Base-by-base conservation (phyloP, 768 basidiomycete species). In the Cubamyces lactineus region DNA sequence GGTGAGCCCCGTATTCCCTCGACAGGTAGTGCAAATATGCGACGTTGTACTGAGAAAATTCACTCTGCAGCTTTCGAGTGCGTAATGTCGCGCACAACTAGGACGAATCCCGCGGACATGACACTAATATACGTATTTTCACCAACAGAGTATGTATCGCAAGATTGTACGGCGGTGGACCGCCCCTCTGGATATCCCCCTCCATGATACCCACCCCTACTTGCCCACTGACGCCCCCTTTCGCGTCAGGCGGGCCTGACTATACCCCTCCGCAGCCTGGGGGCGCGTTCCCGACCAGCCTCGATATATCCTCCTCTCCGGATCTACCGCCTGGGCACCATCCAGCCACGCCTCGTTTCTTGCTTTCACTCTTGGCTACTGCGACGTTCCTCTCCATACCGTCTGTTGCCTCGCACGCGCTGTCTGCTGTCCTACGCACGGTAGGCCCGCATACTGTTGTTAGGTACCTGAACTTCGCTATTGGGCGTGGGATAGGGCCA, bases 311-410 rank as follows among this genome's bases (percentile, higher is more conserved):
- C 12, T 65, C 73, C 17, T n/a, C 63, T 15, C 63, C 63, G 0
- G 69, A 76, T 1, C 67, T 75, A 2, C 86, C 89, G 3, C 64
- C 74, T 0, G 82, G 78, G 21, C 80, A 87, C 39, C 93, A 96
- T 49, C 87, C 87, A 0, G 91, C 88, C 0, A 85, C 88, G 0
- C 92, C 95, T 3, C 81, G 85, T 9, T 88, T 97, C 67, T 82
- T 97, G 6, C 79, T 95, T 15, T 94, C 94, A 4, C 81, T 97
- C 16, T 84, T 98, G 34, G 92, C 95, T 0, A 94, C 93, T 15
- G 82, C 93, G 0, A 83, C 92, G 21, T 97, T 92, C 73, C 85
- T 98, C 21, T 91, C 89, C 30, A 88, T 95, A 17, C 89, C 92
- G 0, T 80, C 85, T 5, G 72, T 94, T 19, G 85, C 90, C 11